A percentile compares a stretch with the other conserved stretches of the same genome.
phyloP scores from a whole-genome alignment of 495 filamentous ascomycete species.

The Ramalina peruviana region DNA sequence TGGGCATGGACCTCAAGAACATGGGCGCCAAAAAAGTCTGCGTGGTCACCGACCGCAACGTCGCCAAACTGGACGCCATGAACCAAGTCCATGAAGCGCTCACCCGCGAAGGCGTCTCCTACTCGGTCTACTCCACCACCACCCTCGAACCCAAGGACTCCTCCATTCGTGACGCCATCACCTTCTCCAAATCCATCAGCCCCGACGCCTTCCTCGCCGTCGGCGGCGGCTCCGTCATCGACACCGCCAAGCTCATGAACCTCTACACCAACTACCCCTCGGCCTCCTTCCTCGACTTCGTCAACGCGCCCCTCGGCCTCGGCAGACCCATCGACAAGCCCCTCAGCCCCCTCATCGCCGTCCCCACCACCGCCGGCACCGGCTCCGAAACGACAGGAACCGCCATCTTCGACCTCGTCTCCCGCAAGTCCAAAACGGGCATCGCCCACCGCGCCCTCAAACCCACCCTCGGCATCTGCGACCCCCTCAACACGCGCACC shows the following conservation, averaged over 20 bases:
- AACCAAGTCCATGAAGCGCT: conserved; percentile 67
- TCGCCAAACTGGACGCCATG: conserved; percentile 71
- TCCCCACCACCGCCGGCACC: conserved; percentile 91
- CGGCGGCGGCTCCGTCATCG: conserved; percentile 63
- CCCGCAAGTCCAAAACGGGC: conserved; percentile 81
- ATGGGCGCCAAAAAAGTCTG: conserved; percentile 74
- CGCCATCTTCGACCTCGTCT: conserved; percentile 90
- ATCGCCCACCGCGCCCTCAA: conserved; percentile 91
- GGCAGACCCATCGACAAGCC: conserved; percentile 67
- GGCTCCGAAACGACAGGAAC: conserved; percentile 94
- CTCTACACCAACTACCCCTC: conserved; percentile 79
- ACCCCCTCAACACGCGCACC: conserved; percentile 85
- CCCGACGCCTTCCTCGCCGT: conserved; percentile 89
- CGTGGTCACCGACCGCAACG: conserved; percentile 77
- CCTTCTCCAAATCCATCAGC: conserved; percentile 58
- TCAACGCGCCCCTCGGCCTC: conserved; percentile 87
- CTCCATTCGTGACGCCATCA: conserved; percentile 77
- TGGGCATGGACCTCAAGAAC: conserved; percentile 97
- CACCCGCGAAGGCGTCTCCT: conserved; percentile 60
- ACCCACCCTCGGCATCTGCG: conserved; percentile 89
- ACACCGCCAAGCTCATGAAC: conserved; percentile 98
- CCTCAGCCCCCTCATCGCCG: conserved; percentile 75
- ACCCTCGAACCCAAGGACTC: conserved; percentile 86
- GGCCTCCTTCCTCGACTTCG: conserved; percentile 89
- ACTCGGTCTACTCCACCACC: conserved; percentile 63